phyloP scores from a whole-genome alignment of 352 stramenopile species.

The Pythium periplocum region DNA sequence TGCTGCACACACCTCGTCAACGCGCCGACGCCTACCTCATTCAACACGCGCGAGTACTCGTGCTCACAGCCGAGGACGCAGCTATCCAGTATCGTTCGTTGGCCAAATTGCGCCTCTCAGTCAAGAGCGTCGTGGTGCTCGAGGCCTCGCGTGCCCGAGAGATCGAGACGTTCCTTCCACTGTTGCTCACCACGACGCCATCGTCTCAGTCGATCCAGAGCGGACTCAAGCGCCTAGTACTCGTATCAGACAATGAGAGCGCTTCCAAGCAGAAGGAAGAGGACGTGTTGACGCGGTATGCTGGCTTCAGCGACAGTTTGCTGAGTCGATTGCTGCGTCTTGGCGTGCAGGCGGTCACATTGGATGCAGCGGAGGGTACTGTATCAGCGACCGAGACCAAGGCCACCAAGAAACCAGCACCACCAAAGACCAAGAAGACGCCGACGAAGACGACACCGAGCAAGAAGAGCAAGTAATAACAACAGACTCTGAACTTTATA shows the following conservation, averaged over 20 bases:
- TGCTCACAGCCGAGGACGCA: constrained; percentile 95
- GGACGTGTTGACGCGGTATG: constrained; percentile 88
- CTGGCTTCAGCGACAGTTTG: constrained; percentile 92
- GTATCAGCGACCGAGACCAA: constrained; percentile 5
- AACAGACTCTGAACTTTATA: no score
- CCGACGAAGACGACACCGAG: constrained; percentile 2
- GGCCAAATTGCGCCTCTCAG: constrained; percentile 73
- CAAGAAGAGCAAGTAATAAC: constrained; percentile 2
- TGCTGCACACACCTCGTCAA: constrained; percentile 90
- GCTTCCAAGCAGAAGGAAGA: constrained; percentile 74
- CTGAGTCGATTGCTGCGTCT: constrained; percentile 93
- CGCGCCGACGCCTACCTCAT: constrained; percentile 93
- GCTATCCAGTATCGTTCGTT: constrained; percentile 86
- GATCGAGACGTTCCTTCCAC: constrained; percentile 89
- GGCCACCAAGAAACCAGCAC: neutral
- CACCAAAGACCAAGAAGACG: neutral
- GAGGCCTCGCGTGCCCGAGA: constrained; percentile 95
- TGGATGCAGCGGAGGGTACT: neutral
- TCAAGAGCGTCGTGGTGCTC: constrained; percentile 92
- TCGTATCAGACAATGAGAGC: constrained; percentile 93
- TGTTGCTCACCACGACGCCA: constrained; percentile 76
- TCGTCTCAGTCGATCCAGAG: constrained; percentile 11
- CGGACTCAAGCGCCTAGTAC: constrained; percentile 90
- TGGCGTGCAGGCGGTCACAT: constrained; percentile 80
- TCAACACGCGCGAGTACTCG: constrained; percentile 92